Percentiles rank a stretch among this genome's conserved stretches.
Evolutionary conservation across 805 yeast genomes (phyloP).

Genomic region (Spathaspora sp.): DNA sequence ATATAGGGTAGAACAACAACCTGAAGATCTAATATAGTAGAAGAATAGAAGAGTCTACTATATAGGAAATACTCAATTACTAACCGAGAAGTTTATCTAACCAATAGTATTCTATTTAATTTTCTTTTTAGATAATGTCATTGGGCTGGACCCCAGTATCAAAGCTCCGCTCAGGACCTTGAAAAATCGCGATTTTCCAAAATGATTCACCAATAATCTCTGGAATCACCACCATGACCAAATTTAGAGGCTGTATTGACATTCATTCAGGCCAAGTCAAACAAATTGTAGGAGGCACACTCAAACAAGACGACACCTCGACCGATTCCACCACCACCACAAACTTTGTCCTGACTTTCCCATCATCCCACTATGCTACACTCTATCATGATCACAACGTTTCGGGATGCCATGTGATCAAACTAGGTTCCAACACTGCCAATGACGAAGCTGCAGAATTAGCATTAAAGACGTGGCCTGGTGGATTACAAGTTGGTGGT

Average conservation of each 20-base stretch:
- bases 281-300: constrained; percentile 94
- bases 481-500: constrained; percentile 82
- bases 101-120: too few species aligned
- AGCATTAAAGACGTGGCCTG: constrained; percentile 76
- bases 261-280: constrained; percentile 93
- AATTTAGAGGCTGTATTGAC: constrained; percentile 91
- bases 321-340: constrained; percentile 22
- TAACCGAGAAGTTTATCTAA: not conserved
- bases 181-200: not conserved
- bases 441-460: constrained; percentile 80
- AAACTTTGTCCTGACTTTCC: constrained; percentile 74
- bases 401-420: constrained; percentile 86
- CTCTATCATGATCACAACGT: constrained; percentile 61
- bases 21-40: not conserved
- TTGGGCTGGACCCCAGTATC: not conserved
- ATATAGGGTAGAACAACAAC: not conserved
- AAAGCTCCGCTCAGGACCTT: not conserved
- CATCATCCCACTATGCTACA: constrained; percentile 71
- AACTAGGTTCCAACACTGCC: constrained; percentile 70
- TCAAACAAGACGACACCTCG: constrained; percentile 43
- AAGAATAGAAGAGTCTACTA: not conserved
- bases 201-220: not conserved
- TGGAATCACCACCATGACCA: constrained; percentile 58
- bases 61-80: not conserved
- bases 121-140: not conserved